phyloP scores from a whole-genome alignment of 768 basidiomycete species.

The Lentinula boryana region DNA sequence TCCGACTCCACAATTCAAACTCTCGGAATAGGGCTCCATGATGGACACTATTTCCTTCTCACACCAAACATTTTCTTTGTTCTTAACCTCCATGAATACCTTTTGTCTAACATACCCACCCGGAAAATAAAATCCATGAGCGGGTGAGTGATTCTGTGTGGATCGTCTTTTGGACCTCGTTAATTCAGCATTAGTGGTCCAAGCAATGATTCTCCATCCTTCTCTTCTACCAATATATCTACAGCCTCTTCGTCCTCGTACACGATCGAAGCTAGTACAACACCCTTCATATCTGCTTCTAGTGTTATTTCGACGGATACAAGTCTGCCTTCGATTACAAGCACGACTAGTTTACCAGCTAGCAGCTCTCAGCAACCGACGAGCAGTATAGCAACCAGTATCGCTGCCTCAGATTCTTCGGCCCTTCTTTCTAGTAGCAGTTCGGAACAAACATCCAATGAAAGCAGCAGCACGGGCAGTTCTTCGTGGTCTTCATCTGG shows the following conservation, averaged over 20 bases:
- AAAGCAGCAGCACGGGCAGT: background rate
- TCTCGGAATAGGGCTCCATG: background rate
- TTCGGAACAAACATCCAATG: background rate
- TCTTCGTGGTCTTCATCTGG: background rate
- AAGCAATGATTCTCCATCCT: background rate
- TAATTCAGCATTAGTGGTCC: background rate
- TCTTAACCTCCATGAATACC: background rate
- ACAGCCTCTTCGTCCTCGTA: background rate
- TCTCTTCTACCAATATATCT: background rate
- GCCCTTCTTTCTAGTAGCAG: background rate
- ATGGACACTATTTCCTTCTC: background rate
- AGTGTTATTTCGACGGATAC: background rate
- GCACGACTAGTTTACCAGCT: background rate
- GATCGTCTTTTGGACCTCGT: background rate
- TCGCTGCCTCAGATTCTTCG: background rate
- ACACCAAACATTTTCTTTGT: background rate
- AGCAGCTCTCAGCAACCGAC: background rate
- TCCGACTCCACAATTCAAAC: background rate
- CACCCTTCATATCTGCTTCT: background rate
- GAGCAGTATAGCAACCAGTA: background rate
- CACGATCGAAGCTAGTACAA: background rate
- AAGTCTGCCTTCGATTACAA: background rate
- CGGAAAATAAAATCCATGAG: background rate
- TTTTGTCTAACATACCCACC: background rate
- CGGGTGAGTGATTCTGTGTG: background rate